Percentiles rank a stretch among this genome's conserved stretches.
phyloP scores from a whole-genome alignment of 2,329 filamentous ascomycete genomes.

The Cladosporium phlei region DNA sequence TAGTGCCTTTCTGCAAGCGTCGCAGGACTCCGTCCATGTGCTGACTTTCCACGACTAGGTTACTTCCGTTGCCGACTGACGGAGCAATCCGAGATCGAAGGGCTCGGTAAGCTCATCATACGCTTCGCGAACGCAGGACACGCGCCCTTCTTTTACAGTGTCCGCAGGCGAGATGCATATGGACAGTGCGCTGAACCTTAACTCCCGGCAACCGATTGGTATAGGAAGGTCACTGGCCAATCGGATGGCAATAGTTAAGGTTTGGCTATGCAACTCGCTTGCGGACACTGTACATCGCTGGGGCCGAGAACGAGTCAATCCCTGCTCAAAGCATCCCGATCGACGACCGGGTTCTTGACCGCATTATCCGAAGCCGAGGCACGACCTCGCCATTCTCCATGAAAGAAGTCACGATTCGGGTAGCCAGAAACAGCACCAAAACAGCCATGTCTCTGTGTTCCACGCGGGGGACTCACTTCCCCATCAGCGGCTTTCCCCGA shows the following conservation, averaged over 20 bases:
- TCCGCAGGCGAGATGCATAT: too few species aligned
- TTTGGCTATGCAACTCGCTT: too few species aligned
- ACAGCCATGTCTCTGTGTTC: slow-evolving; percentile 7
- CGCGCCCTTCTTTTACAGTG: not conserved
- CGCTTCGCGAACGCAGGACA: slow-evolving; percentile 1
- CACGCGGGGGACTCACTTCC: not conserved
- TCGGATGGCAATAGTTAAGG: too few species aligned
- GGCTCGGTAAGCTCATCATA: slow-evolving; percentile 1
- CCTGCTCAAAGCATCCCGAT: not conserved
- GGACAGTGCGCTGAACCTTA: too few species aligned
- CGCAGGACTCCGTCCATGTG: too few species aligned
- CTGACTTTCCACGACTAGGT: not conserved
- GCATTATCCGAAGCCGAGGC: slow-evolving; percentile 1
- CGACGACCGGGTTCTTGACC: not conserved
- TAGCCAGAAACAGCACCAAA: not conserved
- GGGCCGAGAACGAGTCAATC: not conserved
- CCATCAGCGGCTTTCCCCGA: slow-evolving; percentile 7
- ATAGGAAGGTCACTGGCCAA: too few species aligned
- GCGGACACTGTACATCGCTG: too few species aligned
- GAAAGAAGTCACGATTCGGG: slow-evolving; percentile 1
- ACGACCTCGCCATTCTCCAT: not conserved
- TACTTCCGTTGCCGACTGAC: slow-evolving; percentile 2
- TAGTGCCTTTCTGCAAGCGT: not conserved
- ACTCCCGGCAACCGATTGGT: too few species aligned
- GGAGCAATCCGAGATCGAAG: not conserved